Evolutionary conservation across 1,284 basidiomycete species (phyloP).

Genomic region (Violaceomyces palustris): DNA sequence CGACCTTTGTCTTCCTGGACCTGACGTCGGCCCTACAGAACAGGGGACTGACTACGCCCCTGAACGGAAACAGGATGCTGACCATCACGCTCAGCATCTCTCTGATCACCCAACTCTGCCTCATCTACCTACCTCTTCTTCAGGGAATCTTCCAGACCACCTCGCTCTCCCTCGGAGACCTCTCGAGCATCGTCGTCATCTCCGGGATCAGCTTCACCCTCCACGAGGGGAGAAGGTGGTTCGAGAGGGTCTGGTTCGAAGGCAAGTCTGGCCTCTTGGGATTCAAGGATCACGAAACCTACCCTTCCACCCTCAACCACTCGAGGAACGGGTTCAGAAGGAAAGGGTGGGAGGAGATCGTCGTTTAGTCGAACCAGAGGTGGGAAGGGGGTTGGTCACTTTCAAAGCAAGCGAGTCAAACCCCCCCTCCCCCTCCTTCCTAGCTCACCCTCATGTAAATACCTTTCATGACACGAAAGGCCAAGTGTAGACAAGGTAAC

Average conservation of each 20-base stretch:
- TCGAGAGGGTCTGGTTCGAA: constrained; percentile 61
- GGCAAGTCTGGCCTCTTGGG: constrained; percentile 75
- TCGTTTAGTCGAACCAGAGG: too few relatives aligned
- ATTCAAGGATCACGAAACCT: too few relatives aligned
- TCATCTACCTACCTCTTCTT: constrained; percentile 85
- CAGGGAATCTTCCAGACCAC: constrained; percentile 92
- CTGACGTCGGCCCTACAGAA: constrained; percentile 91
- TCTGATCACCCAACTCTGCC: constrained; percentile 71
- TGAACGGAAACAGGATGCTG: constrained; percentile 71
- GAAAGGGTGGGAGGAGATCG: too few relatives aligned
- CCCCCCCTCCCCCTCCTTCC: too few relatives aligned
- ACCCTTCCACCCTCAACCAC: too few relatives aligned
- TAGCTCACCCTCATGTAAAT: too few relatives aligned
- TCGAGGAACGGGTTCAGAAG: too few relatives aligned
- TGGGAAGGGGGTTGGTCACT: too few relatives aligned
- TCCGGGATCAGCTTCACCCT: constrained; percentile 65
- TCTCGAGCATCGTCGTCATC: constrained; percentile 68
- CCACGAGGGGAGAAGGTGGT: constrained; percentile 76
- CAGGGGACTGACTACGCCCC: constrained; percentile 60
- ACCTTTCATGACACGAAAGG: too few relatives aligned
- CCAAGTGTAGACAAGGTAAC: too few relatives aligned
- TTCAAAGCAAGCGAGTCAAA: too few relatives aligned
- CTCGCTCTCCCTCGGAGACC: constrained; percentile 65
- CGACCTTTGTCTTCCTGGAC: constrained; percentile 93
- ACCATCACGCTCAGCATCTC: constrained; percentile 78